Conservation (phyloP, 805 yeast species). For the Cyberlindnera suaveolens region DNA sequence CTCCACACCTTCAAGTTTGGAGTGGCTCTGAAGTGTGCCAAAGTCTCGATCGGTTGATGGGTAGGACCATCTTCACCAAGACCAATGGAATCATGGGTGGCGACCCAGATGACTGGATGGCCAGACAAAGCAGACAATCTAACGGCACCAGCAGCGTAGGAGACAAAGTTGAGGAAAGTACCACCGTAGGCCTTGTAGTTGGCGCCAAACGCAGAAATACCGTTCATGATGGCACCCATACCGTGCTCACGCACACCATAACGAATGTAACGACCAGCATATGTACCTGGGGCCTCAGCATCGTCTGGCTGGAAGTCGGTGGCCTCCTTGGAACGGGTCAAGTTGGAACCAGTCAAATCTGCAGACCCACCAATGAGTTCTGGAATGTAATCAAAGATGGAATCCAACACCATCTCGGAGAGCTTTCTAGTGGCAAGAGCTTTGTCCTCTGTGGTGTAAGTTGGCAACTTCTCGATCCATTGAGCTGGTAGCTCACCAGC, state of each 20-base stretch:
- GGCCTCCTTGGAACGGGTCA: conserved; percentile 81
- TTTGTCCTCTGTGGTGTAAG: conserved; percentile 68
- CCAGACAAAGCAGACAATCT: conserved; percentile 81
- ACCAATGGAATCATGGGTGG: conserved; percentile 88
- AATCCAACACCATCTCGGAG: conserved; percentile 71
- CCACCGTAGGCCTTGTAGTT: conserved; percentile 91
- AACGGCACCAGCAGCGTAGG: conserved; percentile 82
- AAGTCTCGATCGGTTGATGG: conserved; percentile 86
- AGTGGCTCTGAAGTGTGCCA: conserved; percentile 79
- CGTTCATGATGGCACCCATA: conserved; percentile 98
- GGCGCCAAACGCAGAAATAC: conserved; percentile 87
- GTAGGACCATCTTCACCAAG: conserved; percentile 93
- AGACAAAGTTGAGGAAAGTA: conserved; percentile 91
- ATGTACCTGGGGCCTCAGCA: conserved; percentile 74
- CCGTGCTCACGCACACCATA: conserved; percentile 99
- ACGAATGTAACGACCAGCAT: conserved; percentile 89
- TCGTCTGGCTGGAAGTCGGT: conserved; percentile 89
- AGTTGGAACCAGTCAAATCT: conserved; percentile 94
- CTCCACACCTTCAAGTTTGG: conserved; percentile 86
- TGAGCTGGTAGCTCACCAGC: conserved; percentile 70
- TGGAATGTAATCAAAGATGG: conserved; percentile 61
- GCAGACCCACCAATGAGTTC: conserved; percentile 98
- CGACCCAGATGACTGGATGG: conserved; percentile 81
- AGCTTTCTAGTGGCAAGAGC: conserved; percentile 93
- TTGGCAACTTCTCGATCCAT: conserved; percentile 77